A percentile compares a stretch with the other conserved stretches of the same genome.
These are phyloP conservation scores for Aspergillus campestris DNA, from an alignment of 495 filamentous ascomycete species.

Conservation along the genomic window DNA sequence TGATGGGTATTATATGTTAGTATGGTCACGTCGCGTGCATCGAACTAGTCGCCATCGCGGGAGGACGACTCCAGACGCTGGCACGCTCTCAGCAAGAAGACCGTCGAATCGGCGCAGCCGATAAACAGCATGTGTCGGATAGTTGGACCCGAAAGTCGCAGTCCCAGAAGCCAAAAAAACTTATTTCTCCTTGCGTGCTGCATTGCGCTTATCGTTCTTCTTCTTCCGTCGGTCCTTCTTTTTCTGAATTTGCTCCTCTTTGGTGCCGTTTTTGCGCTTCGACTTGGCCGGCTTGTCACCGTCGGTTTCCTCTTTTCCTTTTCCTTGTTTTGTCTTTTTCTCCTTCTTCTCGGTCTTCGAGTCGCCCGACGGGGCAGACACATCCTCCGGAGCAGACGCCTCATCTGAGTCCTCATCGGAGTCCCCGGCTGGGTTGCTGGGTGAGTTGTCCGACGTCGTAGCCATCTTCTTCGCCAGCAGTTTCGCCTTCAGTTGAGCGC, in stretches of 20 bases:
- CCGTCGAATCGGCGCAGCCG: too few species aligned
- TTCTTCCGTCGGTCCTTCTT: slow-evolving; percentile 33
- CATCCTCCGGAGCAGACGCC: slow-evolving; percentile 12
- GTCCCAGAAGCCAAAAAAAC: too few species aligned
- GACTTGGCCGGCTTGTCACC: slow-evolving; percentile 8
- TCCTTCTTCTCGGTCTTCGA: slow-evolving; percentile 4
- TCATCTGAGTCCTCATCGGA: slow-evolving; percentile 21
- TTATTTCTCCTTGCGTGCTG: slow-evolving; percentile 18
- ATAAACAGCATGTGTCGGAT: too few species aligned
- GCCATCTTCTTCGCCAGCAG: slow-evolving; percentile 28
- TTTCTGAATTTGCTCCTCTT: slow-evolving; percentile 16
- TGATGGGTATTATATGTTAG: too few species aligned
- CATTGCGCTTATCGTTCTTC: slow-evolving; percentile 27
- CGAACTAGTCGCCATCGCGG: too few species aligned
- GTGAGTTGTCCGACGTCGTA: slow-evolving; percentile 8
- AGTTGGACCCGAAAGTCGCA: too few species aligned
- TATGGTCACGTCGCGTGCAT: too few species aligned
- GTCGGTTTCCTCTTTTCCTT: slow-evolving; percentile 6
- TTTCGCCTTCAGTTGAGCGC: slow-evolving; percentile 41
- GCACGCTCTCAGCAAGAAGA: too few species aligned
- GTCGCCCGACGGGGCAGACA: slow-evolving; percentile 10
- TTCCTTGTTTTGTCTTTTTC: slow-evolving; percentile 15
- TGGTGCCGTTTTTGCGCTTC: slow-evolving; percentile 19
- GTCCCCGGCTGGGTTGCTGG: slow-evolving; percentile 10
- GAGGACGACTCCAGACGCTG: too few species aligned